Conservation (phyloP, 768 basidiomycete species). For the Filobasidium wieringae region DNA sequence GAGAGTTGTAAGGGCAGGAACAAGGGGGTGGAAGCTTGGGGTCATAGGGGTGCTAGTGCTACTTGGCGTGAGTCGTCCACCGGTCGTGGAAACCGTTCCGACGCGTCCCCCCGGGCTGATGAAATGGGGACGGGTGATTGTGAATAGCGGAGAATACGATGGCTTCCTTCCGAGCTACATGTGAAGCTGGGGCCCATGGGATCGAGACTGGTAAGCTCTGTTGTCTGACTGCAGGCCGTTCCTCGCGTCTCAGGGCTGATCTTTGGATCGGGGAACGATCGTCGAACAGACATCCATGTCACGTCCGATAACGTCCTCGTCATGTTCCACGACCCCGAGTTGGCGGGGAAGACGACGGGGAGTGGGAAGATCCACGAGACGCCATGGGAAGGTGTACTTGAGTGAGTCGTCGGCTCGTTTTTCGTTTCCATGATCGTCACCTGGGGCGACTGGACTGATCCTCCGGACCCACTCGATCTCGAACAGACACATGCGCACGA, state of each 20-base stretch:
- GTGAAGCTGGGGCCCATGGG: conserved; percentile 86
- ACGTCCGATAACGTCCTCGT: conserved; percentile 74
- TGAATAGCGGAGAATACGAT: conserved; percentile 69
- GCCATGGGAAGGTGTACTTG: conserved; percentile 53
- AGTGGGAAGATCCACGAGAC: conserved; percentile 59
- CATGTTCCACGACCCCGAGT: conserved; percentile 91
- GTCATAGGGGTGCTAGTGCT: conserved; percentile 57
- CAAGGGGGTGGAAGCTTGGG: conserved; percentile 58
- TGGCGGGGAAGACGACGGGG: conserved; percentile 67
- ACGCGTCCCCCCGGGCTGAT: background rate
- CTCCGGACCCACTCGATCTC: conserved; percentile 26
- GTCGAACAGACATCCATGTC: conserved; percentile 75
- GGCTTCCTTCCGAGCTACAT: conserved; percentile 87
- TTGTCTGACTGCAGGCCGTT: too few species aligned
- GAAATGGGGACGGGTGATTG: background rate
- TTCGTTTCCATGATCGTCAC: background rate
- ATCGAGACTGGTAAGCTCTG: conserved; percentile 71
- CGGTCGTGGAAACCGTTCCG: background rate
- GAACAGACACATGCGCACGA: conserved; percentile 64
- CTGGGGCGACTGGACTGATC: too few species aligned
- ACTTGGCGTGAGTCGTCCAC: conserved; percentile 37
- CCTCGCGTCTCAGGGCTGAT: background rate
- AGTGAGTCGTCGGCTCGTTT: conserved; percentile 21
- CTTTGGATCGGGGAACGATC: background rate
- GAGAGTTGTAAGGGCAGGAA: conserved; percentile 1